Conservation (phyloP, 352 stramenopile species). For the Globisporangium acanthophoron region DNA sequence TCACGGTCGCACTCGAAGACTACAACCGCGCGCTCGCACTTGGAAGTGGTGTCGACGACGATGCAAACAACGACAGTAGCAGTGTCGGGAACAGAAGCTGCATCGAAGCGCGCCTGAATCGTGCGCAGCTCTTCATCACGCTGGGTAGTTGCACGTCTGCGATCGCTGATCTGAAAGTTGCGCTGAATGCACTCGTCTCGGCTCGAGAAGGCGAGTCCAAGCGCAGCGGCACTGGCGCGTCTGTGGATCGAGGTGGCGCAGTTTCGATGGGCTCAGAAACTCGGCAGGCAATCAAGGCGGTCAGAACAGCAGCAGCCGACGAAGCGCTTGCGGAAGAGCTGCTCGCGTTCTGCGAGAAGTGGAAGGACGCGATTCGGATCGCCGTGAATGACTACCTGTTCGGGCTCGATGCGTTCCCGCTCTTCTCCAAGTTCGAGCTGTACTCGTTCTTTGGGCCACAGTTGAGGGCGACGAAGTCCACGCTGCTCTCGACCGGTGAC, state of each 20-base stretch:
- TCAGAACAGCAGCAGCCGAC: slow-evolving; percentile 9
- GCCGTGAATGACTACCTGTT: slow-evolving; percentile 54
- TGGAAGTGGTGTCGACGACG: background rate
- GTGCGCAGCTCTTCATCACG: slow-evolving; percentile 46
- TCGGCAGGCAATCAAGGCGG: background rate
- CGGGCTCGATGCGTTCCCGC: slow-evolving; percentile 33
- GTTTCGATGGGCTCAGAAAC: background rate
- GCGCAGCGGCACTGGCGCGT: background rate
- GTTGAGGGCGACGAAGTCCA: background rate
- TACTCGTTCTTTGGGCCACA: slow-evolving; percentile 20
- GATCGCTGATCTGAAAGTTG: slow-evolving; percentile 28
- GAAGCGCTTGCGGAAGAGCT: slow-evolving; percentile 25
- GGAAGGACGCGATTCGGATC: slow-evolving; percentile 35
- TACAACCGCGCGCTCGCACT: slow-evolving; percentile 41
- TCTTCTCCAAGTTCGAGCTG: slow-evolving; percentile 24
- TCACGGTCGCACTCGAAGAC: slow-evolving; percentile 42
- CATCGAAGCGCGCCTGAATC: slow-evolving; percentile 42
- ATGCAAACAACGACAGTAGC: background rate
- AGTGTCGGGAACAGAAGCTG: slow-evolving; percentile 8
- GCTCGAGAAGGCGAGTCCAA: background rate
- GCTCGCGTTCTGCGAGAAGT: slow-evolving; percentile 40
- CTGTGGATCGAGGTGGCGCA: background rate
- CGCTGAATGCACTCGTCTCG: slow-evolving; percentile 1
- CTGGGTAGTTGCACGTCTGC: slow-evolving; percentile 40
- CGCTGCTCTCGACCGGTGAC: background rate